These are phyloP conservation scores for Gentiana straminea DNA, from an alignment of 257 asterid species.

Conservation along the genomic window DNA sequence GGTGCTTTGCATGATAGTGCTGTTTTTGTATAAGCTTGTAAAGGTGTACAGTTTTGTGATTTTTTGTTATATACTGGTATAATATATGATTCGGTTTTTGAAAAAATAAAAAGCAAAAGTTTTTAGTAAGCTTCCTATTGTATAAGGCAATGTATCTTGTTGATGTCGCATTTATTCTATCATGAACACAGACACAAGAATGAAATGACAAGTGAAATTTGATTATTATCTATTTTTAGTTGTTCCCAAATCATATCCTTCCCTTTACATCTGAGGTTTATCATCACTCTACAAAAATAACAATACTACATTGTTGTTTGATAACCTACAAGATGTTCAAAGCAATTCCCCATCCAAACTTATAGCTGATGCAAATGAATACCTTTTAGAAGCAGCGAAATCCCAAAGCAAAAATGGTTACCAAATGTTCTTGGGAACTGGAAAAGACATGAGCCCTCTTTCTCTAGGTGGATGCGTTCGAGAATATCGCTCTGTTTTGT, in stretches of 20 bases:
- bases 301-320: neutral
- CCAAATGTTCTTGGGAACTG: slow-evolving; percentile 51
- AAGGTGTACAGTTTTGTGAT: no score
- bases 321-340: neutral
- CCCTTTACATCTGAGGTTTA: neutral
- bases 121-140: no score
- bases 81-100: no score
- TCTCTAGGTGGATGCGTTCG: slow-evolving; percentile 15
- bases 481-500: slow-evolving; percentile 25
- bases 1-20: no score
- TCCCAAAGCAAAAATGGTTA: slow-evolving; percentile 8
- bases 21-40: no score
- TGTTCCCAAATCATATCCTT: neutral
- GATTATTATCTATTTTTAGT: no score
- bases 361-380: neutral
- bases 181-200: no score
- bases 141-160: no score
- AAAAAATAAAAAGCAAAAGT: no score
- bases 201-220: no score
- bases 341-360: neutral
- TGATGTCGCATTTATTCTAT: no score
- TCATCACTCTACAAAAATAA: neutral
- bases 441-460: slow-evolving; percentile 13
- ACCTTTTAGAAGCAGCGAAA: neutral
- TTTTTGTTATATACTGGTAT: no score